Percentiles rank a stretch among this genome's conserved stretches.
phyloP scores from a whole-genome alignment of 305 asterid genomes.

The Fraxinus sp. region DNA sequence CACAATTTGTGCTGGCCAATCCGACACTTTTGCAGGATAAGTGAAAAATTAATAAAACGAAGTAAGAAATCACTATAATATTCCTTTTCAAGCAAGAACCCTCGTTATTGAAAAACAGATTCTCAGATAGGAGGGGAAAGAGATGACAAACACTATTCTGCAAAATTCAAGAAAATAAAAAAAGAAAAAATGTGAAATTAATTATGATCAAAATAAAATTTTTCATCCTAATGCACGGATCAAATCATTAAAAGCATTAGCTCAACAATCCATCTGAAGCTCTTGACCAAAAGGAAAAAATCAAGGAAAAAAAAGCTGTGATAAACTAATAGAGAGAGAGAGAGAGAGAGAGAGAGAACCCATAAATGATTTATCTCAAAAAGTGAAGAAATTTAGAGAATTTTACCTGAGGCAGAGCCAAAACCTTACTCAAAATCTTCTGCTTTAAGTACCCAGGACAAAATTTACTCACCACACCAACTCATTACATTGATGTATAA shows the following conservation, averaged over 20 bases:
- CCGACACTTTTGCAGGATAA: constrained; percentile 29
- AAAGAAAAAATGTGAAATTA: constrained; percentile 6
- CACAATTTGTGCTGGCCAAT: constrained; percentile 21
- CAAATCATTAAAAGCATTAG: constrained; percentile 24
- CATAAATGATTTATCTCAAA: too few relatives aligned
- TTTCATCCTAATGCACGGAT: constrained; percentile 15
- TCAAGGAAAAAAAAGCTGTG: background rate
- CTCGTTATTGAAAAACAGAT: constrained; percentile 29
- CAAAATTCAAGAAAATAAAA: constrained; percentile 3
- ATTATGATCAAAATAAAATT: background rate
- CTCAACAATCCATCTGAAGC: constrained; percentile 25
- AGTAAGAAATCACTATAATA: constrained; percentile 23
- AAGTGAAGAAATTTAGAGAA: background rate
- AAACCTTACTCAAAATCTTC: constrained; percentile 24
- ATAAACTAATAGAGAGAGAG: background rate
- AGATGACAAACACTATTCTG: constrained; percentile 10
- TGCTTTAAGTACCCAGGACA: constrained; percentile 24
- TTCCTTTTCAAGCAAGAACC: constrained; percentile 30
- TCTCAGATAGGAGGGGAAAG: constrained; percentile 22
- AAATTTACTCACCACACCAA: background rate
- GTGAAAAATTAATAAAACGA: constrained; percentile 30
- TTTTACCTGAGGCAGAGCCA: constrained; percentile 3
- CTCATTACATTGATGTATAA: constrained; percentile 1
- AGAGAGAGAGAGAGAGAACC: background rate
- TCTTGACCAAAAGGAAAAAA: background rate